Percentiles rank a stretch among this genome's conserved stretches.
These are phyloP conservation scores for Aspergillus bertholletiae DNA, from an alignment of 495 filamentous ascomycete genomes.

Conservation along the genomic window DNA sequence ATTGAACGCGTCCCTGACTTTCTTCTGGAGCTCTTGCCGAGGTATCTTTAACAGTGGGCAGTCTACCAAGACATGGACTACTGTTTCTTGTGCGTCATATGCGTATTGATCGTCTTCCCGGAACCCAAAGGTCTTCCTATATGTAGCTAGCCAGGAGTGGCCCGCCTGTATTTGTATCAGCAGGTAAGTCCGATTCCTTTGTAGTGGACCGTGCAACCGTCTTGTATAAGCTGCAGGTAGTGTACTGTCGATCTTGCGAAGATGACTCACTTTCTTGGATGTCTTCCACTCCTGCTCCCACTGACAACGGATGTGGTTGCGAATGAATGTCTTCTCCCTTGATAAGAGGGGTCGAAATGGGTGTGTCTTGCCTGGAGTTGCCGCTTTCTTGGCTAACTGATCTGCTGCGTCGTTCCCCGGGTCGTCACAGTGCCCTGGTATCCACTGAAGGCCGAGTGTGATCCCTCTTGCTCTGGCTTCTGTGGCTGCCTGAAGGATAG, in stretches of 20 bases:
- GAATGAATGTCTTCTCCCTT: conserved; percentile 3
- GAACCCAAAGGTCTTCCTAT: conserved; percentile 7
- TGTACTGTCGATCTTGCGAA: conserved; percentile 9
- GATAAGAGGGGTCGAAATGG: conserved; percentile 5
- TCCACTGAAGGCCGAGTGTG: conserved; percentile 8
- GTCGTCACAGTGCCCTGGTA: conserved; percentile 3
- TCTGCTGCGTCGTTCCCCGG: conserved; percentile 3
- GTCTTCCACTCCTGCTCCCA: conserved; percentile 14
- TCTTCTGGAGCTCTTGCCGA: conserved; percentile 13
- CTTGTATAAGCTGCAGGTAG: conserved; percentile 8
- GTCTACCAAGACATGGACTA: conserved; percentile 17
- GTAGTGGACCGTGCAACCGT: conserved; percentile 9
- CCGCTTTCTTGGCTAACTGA: not conserved
- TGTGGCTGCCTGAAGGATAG: not conserved
- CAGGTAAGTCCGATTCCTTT: conserved; percentile 12
- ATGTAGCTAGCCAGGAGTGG: conserved; percentile 16
- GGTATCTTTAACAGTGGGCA: conserved; percentile 10
- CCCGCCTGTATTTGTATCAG: conserved; percentile 20
- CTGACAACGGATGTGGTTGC: conserved; percentile 5
- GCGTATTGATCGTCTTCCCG: conserved; percentile 17
- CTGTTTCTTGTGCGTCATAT: conserved; percentile 18
- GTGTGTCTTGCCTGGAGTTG: not conserved
- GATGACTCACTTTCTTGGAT: conserved; percentile 11
- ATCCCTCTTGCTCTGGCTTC: not conserved
- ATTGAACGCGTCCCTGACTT: conserved; percentile 22